These are phyloP conservation scores for Trametes maxima DNA, from an alignment of 768 basidiomycete species.

Conservation along the genomic window DNA sequence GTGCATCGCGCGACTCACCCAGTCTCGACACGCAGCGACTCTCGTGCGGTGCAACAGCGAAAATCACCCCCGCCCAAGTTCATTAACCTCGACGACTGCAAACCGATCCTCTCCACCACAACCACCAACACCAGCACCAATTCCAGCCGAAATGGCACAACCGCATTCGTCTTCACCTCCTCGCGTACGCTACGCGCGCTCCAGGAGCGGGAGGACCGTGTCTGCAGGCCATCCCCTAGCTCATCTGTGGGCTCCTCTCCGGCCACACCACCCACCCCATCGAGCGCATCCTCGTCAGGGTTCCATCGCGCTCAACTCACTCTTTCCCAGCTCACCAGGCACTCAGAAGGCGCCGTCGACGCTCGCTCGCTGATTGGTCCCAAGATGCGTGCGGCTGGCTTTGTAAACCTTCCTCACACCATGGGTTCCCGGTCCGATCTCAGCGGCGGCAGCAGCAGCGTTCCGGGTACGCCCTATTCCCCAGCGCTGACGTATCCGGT, in stretches of 20 bases:
- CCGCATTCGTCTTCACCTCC: conserved; percentile 35
- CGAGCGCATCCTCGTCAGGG: background rate
- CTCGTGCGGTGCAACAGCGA: conserved; percentile 1
- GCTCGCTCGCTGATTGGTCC: conserved; percentile 30
- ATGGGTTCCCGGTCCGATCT: conserved; percentile 12
- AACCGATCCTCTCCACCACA: conserved; percentile 24
- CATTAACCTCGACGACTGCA: conserved; percentile 32
- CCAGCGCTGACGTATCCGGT: conserved; percentile 3
- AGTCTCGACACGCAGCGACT: conserved; percentile 1
- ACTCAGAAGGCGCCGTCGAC: conserved; percentile 32
- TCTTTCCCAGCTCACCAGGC: conserved; percentile 27
- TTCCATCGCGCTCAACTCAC: conserved; percentile 21
- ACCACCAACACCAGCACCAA: conserved; percentile 22
- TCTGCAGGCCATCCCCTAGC: background rate
- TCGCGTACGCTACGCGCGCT: conserved; percentile 31
- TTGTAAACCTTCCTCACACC: conserved; percentile 29
- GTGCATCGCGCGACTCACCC: background rate
- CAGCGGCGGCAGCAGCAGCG: too few species aligned
- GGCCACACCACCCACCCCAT: conserved; percentile 13
- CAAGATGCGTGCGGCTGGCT: conserved; percentile 34
- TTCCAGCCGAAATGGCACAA: conserved; percentile 13
- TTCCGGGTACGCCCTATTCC: background rate
- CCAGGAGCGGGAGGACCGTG: conserved; percentile 16
- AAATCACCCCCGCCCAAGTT: conserved; percentile 28
- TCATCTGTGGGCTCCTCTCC: conserved; percentile 8